A percentile compares a stretch with the other conserved stretches of the same genome.
These are phyloP conservation scores for Fusarium foetens DNA, from an alignment of 2,329 filamentous ascomycete genomes.

Conservation along the genomic window DNA sequence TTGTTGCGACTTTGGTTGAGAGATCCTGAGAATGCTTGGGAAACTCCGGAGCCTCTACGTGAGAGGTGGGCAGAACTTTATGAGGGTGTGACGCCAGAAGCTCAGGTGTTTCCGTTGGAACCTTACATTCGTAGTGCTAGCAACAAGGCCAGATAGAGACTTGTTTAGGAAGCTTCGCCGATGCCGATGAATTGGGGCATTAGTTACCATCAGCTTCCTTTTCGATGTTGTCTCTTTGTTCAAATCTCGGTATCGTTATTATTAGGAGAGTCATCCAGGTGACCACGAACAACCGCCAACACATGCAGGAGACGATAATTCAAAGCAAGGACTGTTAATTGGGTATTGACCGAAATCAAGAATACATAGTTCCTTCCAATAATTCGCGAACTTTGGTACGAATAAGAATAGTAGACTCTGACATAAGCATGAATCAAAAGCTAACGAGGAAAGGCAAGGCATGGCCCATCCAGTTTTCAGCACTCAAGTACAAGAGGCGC, in stretches of 20 bases:
- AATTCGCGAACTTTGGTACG: too few species aligned
- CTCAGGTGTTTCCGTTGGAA: conserved; percentile 21
- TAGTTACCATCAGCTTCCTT: rapidly evolving
- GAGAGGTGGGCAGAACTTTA: conserved; percentile 29
- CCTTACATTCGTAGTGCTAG: conserved; percentile 29
- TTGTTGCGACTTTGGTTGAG: conserved; percentile 60
- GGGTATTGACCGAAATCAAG: too few species aligned
- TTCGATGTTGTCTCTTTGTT: not conserved
- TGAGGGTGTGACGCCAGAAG: conserved; percentile 12
- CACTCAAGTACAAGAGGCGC: too few species aligned
- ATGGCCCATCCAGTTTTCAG: too few species aligned
- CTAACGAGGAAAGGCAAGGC: too few species aligned
- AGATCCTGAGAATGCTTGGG: conserved; percentile 59
- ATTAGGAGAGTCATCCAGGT: not conserved
- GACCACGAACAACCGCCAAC: not conserved
- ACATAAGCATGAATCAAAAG: too few species aligned
- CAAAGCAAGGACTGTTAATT: too few species aligned
- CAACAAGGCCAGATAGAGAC: conserved; percentile 12
- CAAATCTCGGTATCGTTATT: not conserved
- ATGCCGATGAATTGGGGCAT: rapidly evolving
- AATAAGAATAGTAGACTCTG: too few species aligned
- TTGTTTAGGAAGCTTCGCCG: rapidly evolving
- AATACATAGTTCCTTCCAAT: too few species aligned
- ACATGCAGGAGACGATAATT: not conserved
- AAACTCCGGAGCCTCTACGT: conserved; percentile 25